Evolutionary conservation across 345 rosid species (phyloP).

Genomic region (Clarkia xantiana): DNA sequence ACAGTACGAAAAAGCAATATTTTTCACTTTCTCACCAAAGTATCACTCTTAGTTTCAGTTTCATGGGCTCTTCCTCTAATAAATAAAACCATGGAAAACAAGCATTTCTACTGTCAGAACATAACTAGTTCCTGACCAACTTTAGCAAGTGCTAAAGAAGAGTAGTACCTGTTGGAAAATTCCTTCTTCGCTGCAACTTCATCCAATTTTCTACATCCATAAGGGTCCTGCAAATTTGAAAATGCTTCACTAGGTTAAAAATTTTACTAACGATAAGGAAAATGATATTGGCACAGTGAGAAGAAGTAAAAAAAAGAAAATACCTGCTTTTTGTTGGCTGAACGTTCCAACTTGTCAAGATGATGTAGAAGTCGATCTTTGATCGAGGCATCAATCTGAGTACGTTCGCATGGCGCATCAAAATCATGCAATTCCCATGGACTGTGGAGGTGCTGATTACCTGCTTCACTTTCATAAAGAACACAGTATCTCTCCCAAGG

Average conservation of each 20-base stretch:
- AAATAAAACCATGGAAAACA: no score
- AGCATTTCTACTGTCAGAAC: no score
- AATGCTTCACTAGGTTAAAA: background rate
- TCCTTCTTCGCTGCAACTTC: slow-evolving; percentile 66
- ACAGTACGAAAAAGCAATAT: no score
- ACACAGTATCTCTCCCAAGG: slow-evolving; percentile 84
- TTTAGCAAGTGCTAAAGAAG: background rate
- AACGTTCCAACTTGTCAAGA: slow-evolving; percentile 43
- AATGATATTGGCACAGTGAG: background rate
- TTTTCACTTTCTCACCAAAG: no score
- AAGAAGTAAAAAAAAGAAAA: slow-evolving; percentile 2
- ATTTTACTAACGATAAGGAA: background rate
- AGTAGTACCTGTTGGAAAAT: slow-evolving; percentile 56
- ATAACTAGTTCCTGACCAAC: no score
- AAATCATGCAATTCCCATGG: slow-evolving; percentile 94
- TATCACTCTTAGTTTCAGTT: no score
- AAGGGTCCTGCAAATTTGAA: slow-evolving; percentile 49
- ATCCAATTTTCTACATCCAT: slow-evolving; percentile 61
- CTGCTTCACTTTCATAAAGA: slow-evolving; percentile 35
- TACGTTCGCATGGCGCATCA: slow-evolving; percentile 36
- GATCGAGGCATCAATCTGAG: slow-evolving; percentile 36
- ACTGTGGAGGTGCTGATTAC: slow-evolving; percentile 43
- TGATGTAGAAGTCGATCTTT: slow-evolving; percentile 37
- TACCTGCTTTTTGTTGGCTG: slow-evolving; percentile 50
- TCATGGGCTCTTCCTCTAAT: no score